A percentile compares a stretch with the other conserved stretches of the same genome.
Conservation (phyloP, 2,329 filamentous ascomycete species). For the Pseudogymnoascus sp. region DNA sequence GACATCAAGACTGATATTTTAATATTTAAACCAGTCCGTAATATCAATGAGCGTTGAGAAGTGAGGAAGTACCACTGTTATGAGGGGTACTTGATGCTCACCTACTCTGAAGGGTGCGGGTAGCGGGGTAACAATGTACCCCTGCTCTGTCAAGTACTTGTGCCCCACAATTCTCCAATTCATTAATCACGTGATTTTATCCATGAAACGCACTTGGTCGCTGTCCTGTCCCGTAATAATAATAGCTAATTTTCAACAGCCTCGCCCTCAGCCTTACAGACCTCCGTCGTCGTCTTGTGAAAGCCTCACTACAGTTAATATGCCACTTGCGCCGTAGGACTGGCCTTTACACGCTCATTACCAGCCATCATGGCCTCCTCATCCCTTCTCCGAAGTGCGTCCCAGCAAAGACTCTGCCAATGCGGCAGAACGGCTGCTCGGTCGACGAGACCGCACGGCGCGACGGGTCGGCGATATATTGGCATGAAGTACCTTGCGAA, state of each 20-base stretch:
- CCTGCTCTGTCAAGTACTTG: background rate
- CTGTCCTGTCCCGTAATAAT: background rate
- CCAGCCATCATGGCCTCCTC: constrained; percentile 22
- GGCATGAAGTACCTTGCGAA: constrained; percentile 30
- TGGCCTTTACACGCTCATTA: background rate
- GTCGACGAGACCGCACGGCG: constrained; percentile 14
- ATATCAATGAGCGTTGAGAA: background rate
- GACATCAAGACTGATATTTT: background rate
- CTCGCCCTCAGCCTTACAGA: constrained; percentile 1
- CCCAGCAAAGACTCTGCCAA: constrained; percentile 20
- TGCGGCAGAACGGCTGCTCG: constrained; percentile 25
- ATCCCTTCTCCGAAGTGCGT: constrained; percentile 20
- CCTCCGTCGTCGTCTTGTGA: background rate
- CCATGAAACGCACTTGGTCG: background rate
- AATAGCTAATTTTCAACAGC: constrained; percentile 6
- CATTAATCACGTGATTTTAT: background rate
- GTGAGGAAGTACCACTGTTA: background rate
- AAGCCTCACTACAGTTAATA: background rate
- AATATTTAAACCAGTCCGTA: background rate
- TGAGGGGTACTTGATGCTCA: background rate
- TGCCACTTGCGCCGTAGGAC: background rate
- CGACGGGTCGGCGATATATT: constrained; percentile 21
- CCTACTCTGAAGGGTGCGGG: background rate
- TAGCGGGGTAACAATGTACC: background rate
- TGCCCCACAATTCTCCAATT: background rate